Evolutionary conservation across 352 stramenopile species (phyloP), one percentile per base, ranked within the genome.

Genomic region (Globisporangium okanoganense): DNA sequence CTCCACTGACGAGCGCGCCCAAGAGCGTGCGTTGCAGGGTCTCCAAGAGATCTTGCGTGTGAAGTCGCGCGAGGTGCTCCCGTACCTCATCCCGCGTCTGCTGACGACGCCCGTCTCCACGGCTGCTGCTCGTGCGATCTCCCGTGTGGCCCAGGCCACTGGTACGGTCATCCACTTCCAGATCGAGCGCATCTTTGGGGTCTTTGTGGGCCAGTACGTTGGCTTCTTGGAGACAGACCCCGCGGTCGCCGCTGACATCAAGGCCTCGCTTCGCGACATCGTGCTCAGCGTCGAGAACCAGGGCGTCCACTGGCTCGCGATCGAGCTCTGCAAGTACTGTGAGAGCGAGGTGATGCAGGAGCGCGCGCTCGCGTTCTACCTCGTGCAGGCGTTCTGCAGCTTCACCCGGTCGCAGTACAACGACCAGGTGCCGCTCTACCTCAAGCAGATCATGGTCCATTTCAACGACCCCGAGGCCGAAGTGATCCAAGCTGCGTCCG

Each of bases 21-120:
- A 94, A 62, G 76, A 87, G 54, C 87, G 86, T 60, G 97, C 97
- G 31, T 78, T 99, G 40, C 95, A 97, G 58, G 98, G 97, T 59
- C 78, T 99, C 18, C 97, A 98, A 61, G 96, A 99, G 56, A 98
- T 99, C 64, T 66, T 99, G 52, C 87, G 88, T 38, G 83, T 99
- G 40, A 96, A 98, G 71, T 97, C 95, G 29, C 85, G 90, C 47
- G 97, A 99, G 65, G 81, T 99, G 55, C 76, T 99, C 27, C 90
- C 97, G 55, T 98, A 98, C 70, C 83, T 99, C 57, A 95, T 99
- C 49, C 97, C 97, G 16, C 94, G 91, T 49, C 72, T 99, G 43
- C 73, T 99, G 24, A 90, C 87, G 59, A 85, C 75, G 35, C 97
- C 97, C 9, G 82, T 99, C 47, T 92, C 86, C 29, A 71, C 75